A percentile compares a stretch with the other conserved stretches of the same genome.
Evolutionary conservation across 164 flowering plant genomes (phyloP).

Genomic region (Stephania yunnanensis): DNA sequence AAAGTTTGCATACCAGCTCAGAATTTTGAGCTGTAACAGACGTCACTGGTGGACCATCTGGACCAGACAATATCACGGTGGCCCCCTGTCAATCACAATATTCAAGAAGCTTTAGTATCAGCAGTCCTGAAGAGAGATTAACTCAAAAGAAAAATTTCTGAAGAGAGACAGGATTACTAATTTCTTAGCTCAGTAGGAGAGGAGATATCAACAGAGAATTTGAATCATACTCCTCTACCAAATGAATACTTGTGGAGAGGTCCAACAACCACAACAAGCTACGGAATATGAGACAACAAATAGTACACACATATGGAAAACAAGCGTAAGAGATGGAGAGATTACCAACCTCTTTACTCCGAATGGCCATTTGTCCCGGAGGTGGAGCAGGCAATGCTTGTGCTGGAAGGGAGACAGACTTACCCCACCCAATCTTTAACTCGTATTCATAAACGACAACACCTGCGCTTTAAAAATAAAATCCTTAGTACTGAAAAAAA

Average conservation of each 20-base stretch:
- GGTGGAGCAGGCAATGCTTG: constrained; percentile 99
- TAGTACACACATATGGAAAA: neutral
- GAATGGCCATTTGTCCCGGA: constrained; percentile 99
- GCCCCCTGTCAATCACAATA: constrained; percentile 63
- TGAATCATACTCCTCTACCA: neutral
- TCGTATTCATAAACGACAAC: constrained; percentile 96
- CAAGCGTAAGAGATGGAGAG: neutral
- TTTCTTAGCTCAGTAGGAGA: neutral
- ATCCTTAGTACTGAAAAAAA: neutral
- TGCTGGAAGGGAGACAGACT: constrained; percentile 95
- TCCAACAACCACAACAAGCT: neutral
- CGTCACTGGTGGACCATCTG: constrained; percentile 91
- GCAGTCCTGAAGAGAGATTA: neutral
- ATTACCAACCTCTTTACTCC: constrained; percentile 89
- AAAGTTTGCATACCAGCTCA: constrained; percentile 60
- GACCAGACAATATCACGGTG: constrained; percentile 90
- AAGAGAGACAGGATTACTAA: neutral
- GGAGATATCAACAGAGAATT: neutral
- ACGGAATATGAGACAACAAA: neutral
- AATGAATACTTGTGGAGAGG: neutral
- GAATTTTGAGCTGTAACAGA: constrained; percentile 82
- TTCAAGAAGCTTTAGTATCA: neutral
- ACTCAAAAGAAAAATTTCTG: neutral
- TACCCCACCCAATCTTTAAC: constrained; percentile 99
- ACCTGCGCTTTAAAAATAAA: constrained; percentile 37